Base-by-base conservation (phyloP, 192 early-diverging fungal species). In the Kickxella alabastrina region DNA sequence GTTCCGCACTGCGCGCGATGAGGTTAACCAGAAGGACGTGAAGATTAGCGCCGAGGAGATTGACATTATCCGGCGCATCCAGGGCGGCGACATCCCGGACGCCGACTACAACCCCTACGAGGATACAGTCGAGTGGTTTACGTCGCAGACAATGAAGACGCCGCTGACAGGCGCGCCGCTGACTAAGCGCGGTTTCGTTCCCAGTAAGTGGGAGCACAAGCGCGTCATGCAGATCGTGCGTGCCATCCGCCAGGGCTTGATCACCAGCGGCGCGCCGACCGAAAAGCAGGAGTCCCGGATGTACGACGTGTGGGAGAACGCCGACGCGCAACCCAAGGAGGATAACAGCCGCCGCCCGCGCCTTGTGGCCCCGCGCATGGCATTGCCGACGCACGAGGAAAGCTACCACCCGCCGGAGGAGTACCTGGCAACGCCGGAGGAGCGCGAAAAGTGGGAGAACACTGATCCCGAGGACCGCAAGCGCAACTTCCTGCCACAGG, bases 391-490 rank as follows among this genome's bases (percentile, higher is more conserved):
- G 22, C 90, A 99, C 62, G 84, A 83, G 43, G 92, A 93, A 63
- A 95, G 92, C 56, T 99, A 99, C 77, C 95, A 98, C 70, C 97
- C 97, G 19, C 97, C 97, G 12, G 81, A 57, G 5, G 97, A 99
- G 68, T 97, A 97, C 67, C 63, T 99, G 45, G 85, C 83, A 12
- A 91, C 86, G 6, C 81, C 87, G 7, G 81, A 89, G 35, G 93
- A 99, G 68, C 70, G 72, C 28, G 67, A 82, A 32, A 80, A 86
- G 66, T 95, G 92, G 92, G 73, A 90, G 43, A 80, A 78, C 1
- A 45, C 79, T 44, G 92, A 95, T 40, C 81, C 85, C 26, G 88
- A 92, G 26, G 83, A 90, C 62, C 80, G 92, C 43, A 71, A 77
- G 54, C 52, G 60, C 24, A 81, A 82, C 63, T 84, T 77, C 27